These are phyloP conservation scores for Serpula lacrymans DNA, from an alignment of 768 basidiomycete genomes.

Conservation along the genomic window DNA sequence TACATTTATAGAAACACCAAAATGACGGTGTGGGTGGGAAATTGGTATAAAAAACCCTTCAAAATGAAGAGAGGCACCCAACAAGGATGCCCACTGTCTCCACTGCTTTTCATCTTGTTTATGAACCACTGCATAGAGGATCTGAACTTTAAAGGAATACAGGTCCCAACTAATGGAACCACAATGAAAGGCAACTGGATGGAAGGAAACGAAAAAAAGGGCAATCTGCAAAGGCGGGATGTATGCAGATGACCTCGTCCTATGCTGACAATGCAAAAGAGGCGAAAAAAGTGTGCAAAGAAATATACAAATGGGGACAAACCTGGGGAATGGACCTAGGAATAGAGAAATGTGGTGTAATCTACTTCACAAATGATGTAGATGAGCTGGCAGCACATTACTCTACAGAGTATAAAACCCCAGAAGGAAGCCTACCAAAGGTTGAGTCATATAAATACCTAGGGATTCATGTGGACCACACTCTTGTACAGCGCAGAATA, in stretches of 20 bases:
- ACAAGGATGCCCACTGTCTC: conserved; percentile 13
- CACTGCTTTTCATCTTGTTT: conserved; percentile 10
- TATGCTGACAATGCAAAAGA: conserved; percentile 13
- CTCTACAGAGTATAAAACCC: neutral
- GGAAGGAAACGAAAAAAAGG: too few species aligned
- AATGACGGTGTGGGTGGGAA: conserved; percentile 1
- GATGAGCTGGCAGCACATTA: too few species aligned
- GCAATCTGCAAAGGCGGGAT: neutral
- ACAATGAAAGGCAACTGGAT: too few species aligned
- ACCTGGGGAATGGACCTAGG: conserved; percentile 8
- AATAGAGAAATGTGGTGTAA: conserved; percentile 1
- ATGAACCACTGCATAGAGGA: conserved; percentile 7
- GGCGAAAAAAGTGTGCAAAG: neutral
- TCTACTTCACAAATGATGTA: neutral
- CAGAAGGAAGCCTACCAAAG: conserved; percentile 3
- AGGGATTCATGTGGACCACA: too few species aligned
- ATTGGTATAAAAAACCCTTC: neutral
- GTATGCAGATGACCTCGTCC: conserved; percentile 7
- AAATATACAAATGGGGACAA: neutral
- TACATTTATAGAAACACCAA: conserved; percentile 1
- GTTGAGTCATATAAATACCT: conserved; percentile 33
- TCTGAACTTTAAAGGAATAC: neutral
- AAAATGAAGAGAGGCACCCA: conserved; percentile 4
- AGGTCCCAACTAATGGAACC: too few species aligned
- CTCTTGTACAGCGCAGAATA: too few species aligned